Percentiles rank a stretch among this genome's conserved stretches.
These are phyloP conservation scores for Phyllosticta citribraziliensis DNA, from an alignment of 2,329 filamentous ascomycete species.

Conservation along the genomic window DNA sequence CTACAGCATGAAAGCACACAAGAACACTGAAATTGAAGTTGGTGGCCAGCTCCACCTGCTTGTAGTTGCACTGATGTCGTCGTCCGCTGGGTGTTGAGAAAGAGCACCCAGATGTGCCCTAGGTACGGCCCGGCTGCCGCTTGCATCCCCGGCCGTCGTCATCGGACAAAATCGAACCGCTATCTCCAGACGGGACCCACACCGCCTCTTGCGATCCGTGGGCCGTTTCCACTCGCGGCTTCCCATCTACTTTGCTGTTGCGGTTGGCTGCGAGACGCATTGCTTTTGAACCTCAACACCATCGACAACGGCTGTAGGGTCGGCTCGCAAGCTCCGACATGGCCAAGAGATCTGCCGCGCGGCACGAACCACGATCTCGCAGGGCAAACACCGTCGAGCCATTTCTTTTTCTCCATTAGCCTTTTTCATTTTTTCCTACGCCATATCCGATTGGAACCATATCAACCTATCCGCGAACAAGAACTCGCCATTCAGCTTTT, in stretches of 20 bases:
- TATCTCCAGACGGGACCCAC: neutral
- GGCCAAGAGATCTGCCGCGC: slow-evolving; percentile 4
- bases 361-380: slow-evolving; percentile 7
- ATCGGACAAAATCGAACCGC: neutral
- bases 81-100: neutral
- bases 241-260: neutral
- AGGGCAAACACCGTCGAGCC: neutral
- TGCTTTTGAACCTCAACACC: neutral
- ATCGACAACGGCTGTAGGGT: neutral
- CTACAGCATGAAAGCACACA: neutral
- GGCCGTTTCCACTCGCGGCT: neutral
- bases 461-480: neutral
- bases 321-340: neutral
- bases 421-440: neutral
- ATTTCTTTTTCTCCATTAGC: neutral
- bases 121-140: neutral
- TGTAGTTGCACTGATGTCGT: neutral
- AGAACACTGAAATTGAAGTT: neutral
- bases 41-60: neutral
- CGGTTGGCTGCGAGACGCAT: neutral
- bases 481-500: neutral
- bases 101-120: neutral
- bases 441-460: neutral
- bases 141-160: neutral
- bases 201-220: neutral